These are phyloP conservation scores for Saturnispora halmiae DNA, from an alignment of 805 yeast species.

Conservation along the genomic window DNA sequence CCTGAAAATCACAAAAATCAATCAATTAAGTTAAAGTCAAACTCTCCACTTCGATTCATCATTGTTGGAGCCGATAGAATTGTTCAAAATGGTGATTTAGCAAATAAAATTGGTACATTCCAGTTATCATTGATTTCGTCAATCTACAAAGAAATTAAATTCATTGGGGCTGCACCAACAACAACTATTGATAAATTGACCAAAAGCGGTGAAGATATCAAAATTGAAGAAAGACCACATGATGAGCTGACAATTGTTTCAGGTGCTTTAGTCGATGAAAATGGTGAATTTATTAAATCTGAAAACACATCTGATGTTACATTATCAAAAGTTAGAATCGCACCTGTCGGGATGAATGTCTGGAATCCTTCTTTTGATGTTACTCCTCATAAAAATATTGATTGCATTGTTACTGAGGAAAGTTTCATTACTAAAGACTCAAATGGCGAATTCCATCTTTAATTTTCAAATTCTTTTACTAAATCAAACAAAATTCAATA, in stretches of 20 bases:
- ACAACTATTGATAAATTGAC: conserved; percentile 77
- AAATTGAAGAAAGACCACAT: conserved; percentile 81
- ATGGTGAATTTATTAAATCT: conserved; percentile 24
- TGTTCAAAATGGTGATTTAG: conserved; percentile 89
- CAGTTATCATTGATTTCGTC: conserved; percentile 74
- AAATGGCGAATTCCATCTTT: conserved; percentile 38
- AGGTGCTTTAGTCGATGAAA: conserved; percentile 48
- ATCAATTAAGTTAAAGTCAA: conserved; percentile 18
- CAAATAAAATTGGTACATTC: conserved; percentile 92
- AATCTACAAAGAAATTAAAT: conserved; percentile 56
- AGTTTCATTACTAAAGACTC: conserved; percentile 43
- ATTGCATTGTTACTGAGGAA: conserved; percentile 83
- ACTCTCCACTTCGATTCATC: conserved; percentile 73
- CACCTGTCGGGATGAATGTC: conserved; percentile 75
- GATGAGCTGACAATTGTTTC: conserved; percentile 67
- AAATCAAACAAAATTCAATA: conserved; percentile 4
- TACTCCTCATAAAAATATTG: conserved; percentile 75
- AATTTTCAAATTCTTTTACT: background rate
- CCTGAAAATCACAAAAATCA: conserved; percentile 22
- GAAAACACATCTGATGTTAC: conserved; percentile 18
- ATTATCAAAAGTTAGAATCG: conserved; percentile 55
- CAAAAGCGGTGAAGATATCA: conserved; percentile 59
- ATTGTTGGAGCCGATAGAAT: conserved; percentile 95
- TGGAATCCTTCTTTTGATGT: conserved; percentile 98
- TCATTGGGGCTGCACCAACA: conserved; percentile 91